Evolutionary conservation across 192 early-diverging fungal genomes (phyloP).

Genomic region (Mortierella claussenii): DNA sequence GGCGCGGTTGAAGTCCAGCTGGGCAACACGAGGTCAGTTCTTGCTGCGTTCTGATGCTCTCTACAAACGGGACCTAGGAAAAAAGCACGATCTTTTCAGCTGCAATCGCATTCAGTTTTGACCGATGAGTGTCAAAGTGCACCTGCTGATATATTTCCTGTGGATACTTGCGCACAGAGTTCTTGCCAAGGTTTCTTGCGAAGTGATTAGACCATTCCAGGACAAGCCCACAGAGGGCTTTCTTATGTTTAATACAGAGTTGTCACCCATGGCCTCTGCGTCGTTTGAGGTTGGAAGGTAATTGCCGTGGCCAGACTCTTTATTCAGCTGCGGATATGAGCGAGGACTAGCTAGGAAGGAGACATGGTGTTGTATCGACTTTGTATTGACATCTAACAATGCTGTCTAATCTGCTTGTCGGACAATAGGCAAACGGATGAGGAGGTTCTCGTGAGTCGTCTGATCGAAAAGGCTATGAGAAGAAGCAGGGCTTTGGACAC

Average conservation of each 20-base stretch:
- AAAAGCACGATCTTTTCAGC: no score
- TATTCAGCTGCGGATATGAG: no score
- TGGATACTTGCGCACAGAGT: constrained; percentile 63
- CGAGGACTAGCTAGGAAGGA: no score
- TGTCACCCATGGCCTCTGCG: constrained; percentile 88
- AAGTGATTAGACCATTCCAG: constrained; percentile 72
- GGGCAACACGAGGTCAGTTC: constrained; percentile 78
- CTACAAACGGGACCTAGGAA: no score
- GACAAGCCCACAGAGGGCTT: constrained; percentile 91
- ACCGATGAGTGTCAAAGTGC: background rate
- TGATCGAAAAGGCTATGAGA: constrained; percentile 90
- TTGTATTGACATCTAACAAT: background rate
- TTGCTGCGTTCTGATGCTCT: no score
- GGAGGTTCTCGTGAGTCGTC: constrained; percentile 85
- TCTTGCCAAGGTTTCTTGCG: constrained; percentile 74
- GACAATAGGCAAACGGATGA: constrained; percentile 75
- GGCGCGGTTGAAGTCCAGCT: constrained; percentile 84
- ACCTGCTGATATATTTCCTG: background rate
- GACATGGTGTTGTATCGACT: no score
- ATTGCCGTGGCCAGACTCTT: no score
- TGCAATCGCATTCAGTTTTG: background rate
- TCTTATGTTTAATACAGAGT: constrained; percentile 86
- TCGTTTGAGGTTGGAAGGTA: constrained; percentile 76
- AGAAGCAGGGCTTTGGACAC: constrained; percentile 91
- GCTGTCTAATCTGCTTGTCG: no score